These are phyloP conservation scores for Auriculariales sp. DNA, from an alignment of 768 basidiomycete species.

Conservation along the genomic window DNA sequence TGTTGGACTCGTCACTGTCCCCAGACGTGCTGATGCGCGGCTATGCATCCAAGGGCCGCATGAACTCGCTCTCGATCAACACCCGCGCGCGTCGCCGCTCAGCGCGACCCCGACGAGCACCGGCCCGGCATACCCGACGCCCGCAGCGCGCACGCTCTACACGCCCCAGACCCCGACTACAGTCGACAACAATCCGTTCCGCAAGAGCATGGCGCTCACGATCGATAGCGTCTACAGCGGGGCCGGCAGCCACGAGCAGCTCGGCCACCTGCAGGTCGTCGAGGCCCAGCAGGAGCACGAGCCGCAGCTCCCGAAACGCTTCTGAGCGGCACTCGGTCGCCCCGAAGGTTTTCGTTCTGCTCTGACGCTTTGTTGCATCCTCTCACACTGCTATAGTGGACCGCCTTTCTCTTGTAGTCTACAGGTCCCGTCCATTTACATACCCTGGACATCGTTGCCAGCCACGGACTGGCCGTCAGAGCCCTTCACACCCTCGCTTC, in stretches of 20 bases:
- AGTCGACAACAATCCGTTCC: neutral
- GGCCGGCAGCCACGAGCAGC: neutral
- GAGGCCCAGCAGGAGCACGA: too few relatives aligned
- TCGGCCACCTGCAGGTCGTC: too few relatives aligned
- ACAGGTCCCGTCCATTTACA: too few relatives aligned
- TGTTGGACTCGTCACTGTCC: slow-evolving; percentile 10
- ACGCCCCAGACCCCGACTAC: neutral
- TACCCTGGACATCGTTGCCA: too few relatives aligned
- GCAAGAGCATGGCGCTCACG: neutral
- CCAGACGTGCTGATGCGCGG: neutral
- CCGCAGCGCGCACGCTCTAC: neutral
- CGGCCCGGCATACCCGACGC: neutral
- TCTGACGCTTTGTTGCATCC: too few relatives aligned
- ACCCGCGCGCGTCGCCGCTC: neutral
- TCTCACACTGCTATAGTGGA: too few relatives aligned
- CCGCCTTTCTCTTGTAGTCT: too few relatives aligned
- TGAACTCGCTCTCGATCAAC: neutral
- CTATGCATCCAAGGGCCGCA: neutral
- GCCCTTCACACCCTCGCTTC: too few relatives aligned
- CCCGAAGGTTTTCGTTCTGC: too few relatives aligned
- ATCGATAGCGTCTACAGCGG: neutral
- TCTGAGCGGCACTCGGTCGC: too few relatives aligned
- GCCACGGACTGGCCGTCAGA: too few relatives aligned
- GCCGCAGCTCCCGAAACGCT: neutral
- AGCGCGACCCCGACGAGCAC: neutral